Evolutionary conservation across 1,139 yeast genomes (phyloP).

Genomic region (Waltiozyma sp.): DNA sequence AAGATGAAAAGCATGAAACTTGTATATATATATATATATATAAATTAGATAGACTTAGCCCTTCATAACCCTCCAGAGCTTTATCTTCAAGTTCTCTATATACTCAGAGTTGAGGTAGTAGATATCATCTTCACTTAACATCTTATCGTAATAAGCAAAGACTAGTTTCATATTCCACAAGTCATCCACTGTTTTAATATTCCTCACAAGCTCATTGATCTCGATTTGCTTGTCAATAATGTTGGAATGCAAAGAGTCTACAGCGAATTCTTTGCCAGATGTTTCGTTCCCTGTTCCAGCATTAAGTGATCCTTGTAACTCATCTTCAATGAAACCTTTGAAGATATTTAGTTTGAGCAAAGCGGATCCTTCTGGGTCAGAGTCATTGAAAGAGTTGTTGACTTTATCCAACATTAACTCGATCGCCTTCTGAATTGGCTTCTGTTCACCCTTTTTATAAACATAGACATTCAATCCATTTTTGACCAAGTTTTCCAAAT

Average conservation of each 20-base stretch:
- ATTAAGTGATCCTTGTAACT: background rate
- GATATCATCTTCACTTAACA: slow-evolving; percentile 13
- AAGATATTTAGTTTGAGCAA: background rate
- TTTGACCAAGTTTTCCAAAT: slow-evolving; percentile 29
- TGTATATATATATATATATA: background rate
- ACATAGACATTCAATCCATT: slow-evolving; percentile 36
- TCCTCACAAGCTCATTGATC: slow-evolving; percentile 31
- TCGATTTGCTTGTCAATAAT: slow-evolving; percentile 50
- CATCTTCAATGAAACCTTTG: background rate
- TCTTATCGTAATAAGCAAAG: slow-evolving; percentile 45
- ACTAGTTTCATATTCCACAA: slow-evolving; percentile 57
- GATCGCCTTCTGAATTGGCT: slow-evolving; percentile 29
- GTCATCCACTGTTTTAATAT: slow-evolving; percentile 41
- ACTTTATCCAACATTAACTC: slow-evolving; percentile 22
- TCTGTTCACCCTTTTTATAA: slow-evolving; percentile 34
- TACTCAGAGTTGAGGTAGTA: slow-evolving; percentile 36
- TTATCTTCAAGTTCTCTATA: slow-evolving; percentile 39
- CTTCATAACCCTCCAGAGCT: slow-evolving; percentile 25
- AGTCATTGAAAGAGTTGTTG: slow-evolving; percentile 4
- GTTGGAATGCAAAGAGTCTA: slow-evolving; percentile 22
- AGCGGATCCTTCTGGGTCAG: slow-evolving; percentile 1
- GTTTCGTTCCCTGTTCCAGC: background rate
- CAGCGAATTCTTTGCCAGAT: background rate
- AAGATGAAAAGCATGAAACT: background rate
- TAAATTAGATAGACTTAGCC: background rate